phyloP scores from a whole-genome alignment of 1,284 basidiomycete species.

The Ceratobasidium sp. region DNA sequence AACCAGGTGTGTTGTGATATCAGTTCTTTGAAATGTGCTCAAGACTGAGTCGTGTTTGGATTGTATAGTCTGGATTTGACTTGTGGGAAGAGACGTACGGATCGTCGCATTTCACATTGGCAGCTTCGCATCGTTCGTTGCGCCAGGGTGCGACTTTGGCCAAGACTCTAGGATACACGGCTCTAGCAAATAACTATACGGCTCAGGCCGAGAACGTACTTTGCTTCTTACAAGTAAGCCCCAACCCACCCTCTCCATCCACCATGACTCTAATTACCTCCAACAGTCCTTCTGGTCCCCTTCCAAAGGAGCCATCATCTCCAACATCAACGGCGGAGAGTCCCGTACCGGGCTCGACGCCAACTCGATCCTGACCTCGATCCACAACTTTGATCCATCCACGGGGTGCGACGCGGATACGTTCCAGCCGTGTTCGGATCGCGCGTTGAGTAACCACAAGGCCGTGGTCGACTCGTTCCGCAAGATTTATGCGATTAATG shows the following conservation, averaged over 20 bases:
- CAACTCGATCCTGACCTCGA: constrained; percentile 71
- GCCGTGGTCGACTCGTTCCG: constrained; percentile 64
- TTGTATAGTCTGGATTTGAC: constrained; percentile 61
- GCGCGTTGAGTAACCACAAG: constrained; percentile 64
- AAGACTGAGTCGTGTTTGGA: too few relatives aligned
- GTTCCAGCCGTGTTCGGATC: constrained; percentile 73
- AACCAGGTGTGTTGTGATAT: constrained; percentile 29
- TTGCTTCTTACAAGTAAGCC: constrained; percentile 67
- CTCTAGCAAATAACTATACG: constrained; percentile 59
- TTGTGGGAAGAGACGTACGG: constrained; percentile 76
- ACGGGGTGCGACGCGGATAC: constrained; percentile 69
- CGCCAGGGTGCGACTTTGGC: constrained; percentile 69
- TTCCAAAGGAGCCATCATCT: background rate
- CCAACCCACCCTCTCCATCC: background rate
- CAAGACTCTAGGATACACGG: constrained; percentile 60
- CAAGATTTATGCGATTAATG: constrained; percentile 65
- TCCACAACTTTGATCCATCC: constrained; percentile 62
- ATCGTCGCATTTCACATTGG: constrained; percentile 73
- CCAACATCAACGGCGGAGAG: constrained; percentile 68
- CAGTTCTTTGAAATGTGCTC: background rate
- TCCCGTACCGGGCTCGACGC: constrained; percentile 70
- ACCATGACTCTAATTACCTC: background rate
- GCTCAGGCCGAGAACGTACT: constrained; percentile 66
- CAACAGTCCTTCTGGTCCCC: constrained; percentile 34
- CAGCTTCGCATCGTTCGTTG: constrained; percentile 70